Base-by-base conservation (phyloP, 352 stramenopile genomes). In the Globisporangium megalacanthum region DNA sequence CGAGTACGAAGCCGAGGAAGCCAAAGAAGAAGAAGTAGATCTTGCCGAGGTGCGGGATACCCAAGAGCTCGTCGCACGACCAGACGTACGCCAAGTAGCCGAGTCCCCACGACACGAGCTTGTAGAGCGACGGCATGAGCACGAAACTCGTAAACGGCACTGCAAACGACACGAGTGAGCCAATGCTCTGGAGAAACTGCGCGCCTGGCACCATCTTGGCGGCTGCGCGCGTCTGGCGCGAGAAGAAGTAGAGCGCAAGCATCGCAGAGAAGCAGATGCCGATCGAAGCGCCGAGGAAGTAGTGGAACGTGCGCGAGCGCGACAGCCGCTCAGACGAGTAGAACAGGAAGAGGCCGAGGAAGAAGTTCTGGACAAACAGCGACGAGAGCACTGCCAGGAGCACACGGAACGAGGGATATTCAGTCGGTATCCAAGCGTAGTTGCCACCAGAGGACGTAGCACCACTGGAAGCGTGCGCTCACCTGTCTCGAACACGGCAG, bases 21-120 rank as follows among this genome's bases (percentile, higher is more conserved):
- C 77, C 84, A 57, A 92, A 94, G 56, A 77, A 81, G 22, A 85
- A 58, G 35, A 94, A 92, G 60, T 94, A 94, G 51, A 94, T 77
- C 69, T 94, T 94, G 59, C 84, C 84, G 31, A 94, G 58, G 61
- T 94, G 80, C 39, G 84, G 84, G 7, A 94, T 68, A 8, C 82
- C 80, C 20, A 94, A 72, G 22, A 94, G 63, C 50, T 79, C 69
- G 4, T 94, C 84, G 5, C 70, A 73, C 39, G 72, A 65, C 84
- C 84, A 94, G 35, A 94, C 73, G 52, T 79, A 77, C 17, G 63
- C 51, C 17, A 89, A 36, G 47, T 89, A 90, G n/a, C 64, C 69
- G 17, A 80, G 57, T 2, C 69, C 78, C 75, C 73, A 88, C n/a
- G 70, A 68, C 33, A 75, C 61, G 25, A 92, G 64, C 41, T 73